These are phyloP conservation scores for Talaromyces ruber DNA, from an alignment of 495 filamentous ascomycete genomes.

Conservation along the genomic window DNA sequence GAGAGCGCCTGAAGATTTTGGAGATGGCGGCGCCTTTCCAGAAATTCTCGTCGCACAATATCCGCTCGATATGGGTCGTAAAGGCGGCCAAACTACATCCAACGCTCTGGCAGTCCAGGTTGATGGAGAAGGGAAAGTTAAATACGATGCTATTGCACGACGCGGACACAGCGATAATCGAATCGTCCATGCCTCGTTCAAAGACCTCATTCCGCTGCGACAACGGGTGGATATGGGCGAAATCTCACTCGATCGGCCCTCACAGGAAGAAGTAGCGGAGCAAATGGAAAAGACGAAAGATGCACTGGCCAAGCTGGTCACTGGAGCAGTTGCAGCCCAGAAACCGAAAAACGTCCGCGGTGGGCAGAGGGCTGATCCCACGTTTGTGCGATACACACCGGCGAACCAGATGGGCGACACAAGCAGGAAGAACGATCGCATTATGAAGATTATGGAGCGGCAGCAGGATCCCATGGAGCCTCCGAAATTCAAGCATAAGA, in stretches of 20 bases:
- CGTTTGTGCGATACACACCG: conserved; percentile 92
- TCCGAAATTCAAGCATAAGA: conserved; percentile 97
- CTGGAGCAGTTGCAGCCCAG: conserved; percentile 80
- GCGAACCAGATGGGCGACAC: conserved; percentile 96
- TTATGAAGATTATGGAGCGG: conserved; percentile 96
- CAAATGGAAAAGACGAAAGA: conserved; percentile 83
- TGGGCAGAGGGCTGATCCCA: conserved; percentile 68
- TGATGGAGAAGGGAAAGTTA: conserved; percentile 83
- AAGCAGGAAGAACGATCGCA: conserved; percentile 79
- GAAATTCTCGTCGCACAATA: conserved; percentile 94
- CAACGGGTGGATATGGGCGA: conserved; percentile 93
- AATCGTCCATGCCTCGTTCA: conserved; percentile 90
- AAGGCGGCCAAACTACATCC: conserved; percentile 55
- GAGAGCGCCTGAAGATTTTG: conserved; percentile 79
- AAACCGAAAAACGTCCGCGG: conserved; percentile 92
- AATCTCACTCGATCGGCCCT: conserved; percentile 80
- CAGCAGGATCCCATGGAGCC: conserved; percentile 97
- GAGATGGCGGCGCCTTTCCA: conserved; percentile 93
- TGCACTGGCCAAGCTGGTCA: conserved; percentile 72
- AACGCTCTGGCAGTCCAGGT: conserved; percentile 91
- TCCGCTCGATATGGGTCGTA: conserved; percentile 87
- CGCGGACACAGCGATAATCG: conserved; percentile 77
- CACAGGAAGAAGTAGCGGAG: conserved; percentile 69
- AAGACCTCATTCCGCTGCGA: conserved; percentile 89
- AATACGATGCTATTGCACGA: conserved; percentile 92